Percentiles rank a stretch among this genome's conserved stretches.
These are phyloP conservation scores for Epichloe sp. DNA, from an alignment of 2,329 filamentous ascomycete genomes.

Conservation along the genomic window DNA sequence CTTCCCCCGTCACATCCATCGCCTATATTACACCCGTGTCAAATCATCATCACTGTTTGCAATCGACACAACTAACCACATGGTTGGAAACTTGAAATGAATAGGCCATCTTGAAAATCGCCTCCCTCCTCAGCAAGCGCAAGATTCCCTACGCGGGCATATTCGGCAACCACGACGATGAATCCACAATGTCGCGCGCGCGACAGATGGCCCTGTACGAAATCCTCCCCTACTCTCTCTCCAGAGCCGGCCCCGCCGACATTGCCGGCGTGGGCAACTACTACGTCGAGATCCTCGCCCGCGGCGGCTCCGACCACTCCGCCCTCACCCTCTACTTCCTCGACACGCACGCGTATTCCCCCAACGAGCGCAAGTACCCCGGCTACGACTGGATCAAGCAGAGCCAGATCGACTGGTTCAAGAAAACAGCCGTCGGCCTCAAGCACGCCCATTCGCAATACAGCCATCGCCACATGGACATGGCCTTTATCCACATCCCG, in stretches of 20 bases:
- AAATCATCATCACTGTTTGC: conserved; percentile 11
- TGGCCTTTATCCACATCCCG: conserved; percentile 96
- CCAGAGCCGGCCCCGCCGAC: conserved; percentile 66
- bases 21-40: too few relatives aligned
- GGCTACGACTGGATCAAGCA: conserved; percentile 97
- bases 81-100: neutral
- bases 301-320: conserved; percentile 67
- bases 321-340: conserved; percentile 90
- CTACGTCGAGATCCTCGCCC: conserved; percentile 76
- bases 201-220: conserved; percentile 79
- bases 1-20: too few relatives aligned
- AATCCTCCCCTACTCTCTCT: conserved; percentile 77
- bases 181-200: conserved; percentile 63
- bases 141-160: conserved; percentile 89
- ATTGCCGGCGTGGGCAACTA: conserved; percentile 94
- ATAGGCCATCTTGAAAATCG: conserved; percentile 84
- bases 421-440: conserved; percentile 57
- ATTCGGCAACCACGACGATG: conserved; percentile 96
- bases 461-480: conserved; percentile 83
- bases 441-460: conserved; percentile 73
- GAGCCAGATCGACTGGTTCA: conserved; percentile 92
- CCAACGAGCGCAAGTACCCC: conserved; percentile 74
- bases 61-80: neutral
- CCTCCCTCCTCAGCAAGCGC: conserved; percentile 68
- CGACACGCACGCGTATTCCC: conserved; percentile 89